Conservation (phyloP, 2,329 filamentous ascomycete genomes). For the Xylariaceae sp. region DNA sequence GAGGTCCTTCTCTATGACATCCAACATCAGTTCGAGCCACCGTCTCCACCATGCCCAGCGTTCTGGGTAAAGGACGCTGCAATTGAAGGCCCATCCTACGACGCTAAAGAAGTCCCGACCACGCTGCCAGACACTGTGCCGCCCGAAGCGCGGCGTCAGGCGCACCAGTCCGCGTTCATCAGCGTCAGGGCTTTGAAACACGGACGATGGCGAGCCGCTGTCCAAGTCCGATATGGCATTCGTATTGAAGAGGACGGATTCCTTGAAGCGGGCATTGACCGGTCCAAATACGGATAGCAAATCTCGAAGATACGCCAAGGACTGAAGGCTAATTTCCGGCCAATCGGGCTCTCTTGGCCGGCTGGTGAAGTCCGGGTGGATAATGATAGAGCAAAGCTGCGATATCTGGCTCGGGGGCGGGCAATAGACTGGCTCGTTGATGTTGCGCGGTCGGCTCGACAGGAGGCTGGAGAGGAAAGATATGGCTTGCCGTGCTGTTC, state of each 20-base stretch:
- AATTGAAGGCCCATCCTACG: slow-evolving; percentile 90
- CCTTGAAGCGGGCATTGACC: slow-evolving; percentile 60
- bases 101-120: slow-evolving; percentile 85
- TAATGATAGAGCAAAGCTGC: slow-evolving; percentile 71
- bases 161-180: slow-evolving; percentile 45
- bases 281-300: slow-evolving; percentile 62
- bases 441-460: slow-evolving; percentile 38
- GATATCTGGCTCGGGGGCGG: slow-evolving; percentile 70
- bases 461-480: slow-evolving; percentile 60
- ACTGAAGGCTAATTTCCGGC: slow-evolving; percentile 57
- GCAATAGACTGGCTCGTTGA: slow-evolving; percentile 45
- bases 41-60: slow-evolving; percentile 78
- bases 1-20: slow-evolving; percentile 70
- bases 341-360: slow-evolving; percentile 58
- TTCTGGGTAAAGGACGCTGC: slow-evolving; percentile 64
- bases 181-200: slow-evolving; percentile 46
- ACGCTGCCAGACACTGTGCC: slow-evolving; percentile 64
- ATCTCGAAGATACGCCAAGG: slow-evolving; percentile 65
- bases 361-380: slow-evolving; percentile 76
- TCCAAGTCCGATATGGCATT: slow-evolving; percentile 35
- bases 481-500: slow-evolving; percentile 49
- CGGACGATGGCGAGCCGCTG: slow-evolving; percentile 43
- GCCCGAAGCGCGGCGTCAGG: slow-evolving; percentile 55
- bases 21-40: slow-evolving; percentile 76
- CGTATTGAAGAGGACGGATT: slow-evolving; percentile 63